Base-by-base conservation (phyloP, 495 filamentous ascomycete genomes). In the Cercophora scortea region DNA sequence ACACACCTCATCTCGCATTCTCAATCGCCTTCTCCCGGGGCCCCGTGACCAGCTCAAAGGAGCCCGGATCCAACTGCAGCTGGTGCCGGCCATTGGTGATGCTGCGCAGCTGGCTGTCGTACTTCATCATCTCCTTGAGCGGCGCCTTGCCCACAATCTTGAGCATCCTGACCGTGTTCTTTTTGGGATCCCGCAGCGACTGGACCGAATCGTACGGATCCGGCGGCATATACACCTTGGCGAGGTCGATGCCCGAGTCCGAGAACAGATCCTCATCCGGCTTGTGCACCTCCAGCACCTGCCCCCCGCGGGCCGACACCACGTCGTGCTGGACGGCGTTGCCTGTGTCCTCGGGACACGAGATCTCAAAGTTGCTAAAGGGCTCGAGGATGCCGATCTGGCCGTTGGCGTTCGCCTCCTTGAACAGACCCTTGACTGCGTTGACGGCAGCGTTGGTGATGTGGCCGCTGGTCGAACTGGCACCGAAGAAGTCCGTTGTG, bases 101-200 rank as follows among this genome's bases (percentile, higher is more conserved):
- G 65, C 86, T 89, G 40, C 94, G 72, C 62, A 99, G 71, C 66
- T 94, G 88, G 67, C 87, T 90, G 60, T 97, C 69, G 70, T 99
- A 99, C 34, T 92, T 90, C 47, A 96, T 87, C 91, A 97, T 96
- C 68, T 97, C 92, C 66, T 90, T 91, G 50, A 97, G 70, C 41
- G 94, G 94, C 32, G 96, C 90, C 54, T 86, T 81, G 4, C 90
- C 94, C 6, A 80, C 79, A 52, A 99, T 87, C 6, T 75, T 66
- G 32, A 76, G 59, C 72, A 75, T 73, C 43, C 74, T 59, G 33
- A 69, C 60, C 1, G 53, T 61, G 15, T 55, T 67, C 55, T 68
- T 70, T 55, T 66, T 70, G 10, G 62, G 56, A 18, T 67, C 71
- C 32, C 68, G 54, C 43, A 75, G 62, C 25, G 66, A 69, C 50